Evolutionary conservation across 352 stramenopile species (phyloP), one percentile per base, ranked within the genome.

Genomic region (Globisporangium paddicum): DNA sequence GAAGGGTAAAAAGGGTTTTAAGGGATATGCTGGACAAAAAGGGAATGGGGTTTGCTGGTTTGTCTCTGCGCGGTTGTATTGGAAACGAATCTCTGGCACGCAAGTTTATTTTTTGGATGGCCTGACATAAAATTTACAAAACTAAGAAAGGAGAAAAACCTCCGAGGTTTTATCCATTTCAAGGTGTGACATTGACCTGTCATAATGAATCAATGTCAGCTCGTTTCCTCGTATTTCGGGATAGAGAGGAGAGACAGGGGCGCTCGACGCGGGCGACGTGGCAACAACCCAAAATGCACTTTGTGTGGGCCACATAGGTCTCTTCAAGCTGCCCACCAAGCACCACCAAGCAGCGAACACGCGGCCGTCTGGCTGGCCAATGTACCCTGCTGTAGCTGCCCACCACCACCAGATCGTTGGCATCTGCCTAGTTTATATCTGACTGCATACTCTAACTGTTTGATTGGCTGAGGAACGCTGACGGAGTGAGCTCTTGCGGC

Each of bases 31-130:
- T 0, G 2, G 11, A n/a, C 5, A n/a, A 41, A 18, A 41, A 41
- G 35, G 35, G 6, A 32, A 32, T 18, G 3, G 7, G 35, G 6
- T 41, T 5, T 18, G 35, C 3, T 44, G 45, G 14, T 32, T 37
- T 30, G 45, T 52, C 25, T 51, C 45, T 52, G 45, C 13, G 45
- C 45, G 25, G 35, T 52, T 52, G 45, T 37, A 52, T 52, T 5
- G 42, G 45, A 52, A 52, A 52, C 45, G 45, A 52, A 52, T 52
- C 45, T 52, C 25, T 52, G 25, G 28, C 45, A 52, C 45, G 45
- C 38, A 5, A 44, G 38, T 19, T 13, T 44, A 14, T 44, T 44
- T 44, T 18, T 44, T 44, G 38, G 38, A 44, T 44, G n/a, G 45
- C 45, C 25, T 52, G 45, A 52, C 25, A 37, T 23, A 37, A 23